Percentiles rank a stretch among this genome's conserved stretches.
phyloP scores from a whole-genome alignment of 805 yeast genomes.

The Saccharomycopsis guyanensis region DNA sequence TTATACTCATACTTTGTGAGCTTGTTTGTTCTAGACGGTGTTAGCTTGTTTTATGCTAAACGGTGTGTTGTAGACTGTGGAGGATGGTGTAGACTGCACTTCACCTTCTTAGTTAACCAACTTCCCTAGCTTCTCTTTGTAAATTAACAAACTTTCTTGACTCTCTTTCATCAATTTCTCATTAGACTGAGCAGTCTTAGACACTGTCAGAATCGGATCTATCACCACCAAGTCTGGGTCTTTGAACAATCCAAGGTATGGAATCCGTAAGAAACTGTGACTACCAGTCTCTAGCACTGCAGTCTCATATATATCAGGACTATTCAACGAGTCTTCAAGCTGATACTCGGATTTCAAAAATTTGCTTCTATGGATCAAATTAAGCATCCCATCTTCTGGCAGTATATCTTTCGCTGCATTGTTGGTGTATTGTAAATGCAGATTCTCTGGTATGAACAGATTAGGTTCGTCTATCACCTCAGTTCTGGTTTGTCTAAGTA shows the following conservation, averaged over 20 bases:
- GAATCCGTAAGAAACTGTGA: slow-evolving; percentile 10
- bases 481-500: slow-evolving; percentile 6
- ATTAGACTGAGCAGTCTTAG: background rate
- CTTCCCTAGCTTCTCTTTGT: background rate
- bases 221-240: slow-evolving; percentile 16
- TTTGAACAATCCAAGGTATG: slow-evolving; percentile 14
- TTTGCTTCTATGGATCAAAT: background rate
- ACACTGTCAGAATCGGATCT: background rate
- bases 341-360: background rate
- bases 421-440: background rate
- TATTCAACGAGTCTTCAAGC: background rate
- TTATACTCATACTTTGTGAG: too few relatives aligned
- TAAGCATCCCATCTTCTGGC: slow-evolving; percentile 3
- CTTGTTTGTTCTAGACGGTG: too few relatives aligned
- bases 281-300: background rate
- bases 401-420: background rate
- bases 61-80: too few relatives aligned
- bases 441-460: background rate
- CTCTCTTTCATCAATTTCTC: background rate
- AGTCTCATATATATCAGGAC: background rate
- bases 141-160: background rate
- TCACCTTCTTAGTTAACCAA: too few relatives aligned
- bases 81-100: too few relatives aligned
- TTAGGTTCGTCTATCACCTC: slow-evolving; percentile 3
- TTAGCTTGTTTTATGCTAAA: too few relatives aligned